phyloP scores from a whole-genome alignment of 2,329 filamentous ascomycete genomes.

The Trichophaea hybrida region DNA sequence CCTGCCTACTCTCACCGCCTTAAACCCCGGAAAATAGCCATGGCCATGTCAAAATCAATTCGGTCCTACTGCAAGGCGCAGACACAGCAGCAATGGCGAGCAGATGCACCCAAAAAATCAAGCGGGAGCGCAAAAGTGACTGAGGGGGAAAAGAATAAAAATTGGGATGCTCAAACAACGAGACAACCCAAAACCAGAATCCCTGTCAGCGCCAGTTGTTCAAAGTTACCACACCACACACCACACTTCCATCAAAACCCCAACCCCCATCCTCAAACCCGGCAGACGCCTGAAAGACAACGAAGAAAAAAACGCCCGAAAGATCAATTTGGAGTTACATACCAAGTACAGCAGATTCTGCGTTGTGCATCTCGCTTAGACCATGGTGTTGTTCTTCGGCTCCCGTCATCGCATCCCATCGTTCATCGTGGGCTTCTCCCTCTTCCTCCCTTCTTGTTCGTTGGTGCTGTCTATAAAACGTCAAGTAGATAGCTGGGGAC shows the following conservation, averaged over 20 bases:
- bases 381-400: too few relatives aligned
- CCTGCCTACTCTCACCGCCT: background rate
- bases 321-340: background rate
- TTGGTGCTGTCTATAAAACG: background rate
- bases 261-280: background rate
- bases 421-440: too few relatives aligned
- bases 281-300: background rate
- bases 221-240: background rate
- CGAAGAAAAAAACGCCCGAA: background rate
- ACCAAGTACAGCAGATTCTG: background rate
- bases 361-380: too few relatives aligned
- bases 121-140: background rate
- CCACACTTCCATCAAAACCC: background rate
- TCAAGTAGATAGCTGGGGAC: too few relatives aligned
- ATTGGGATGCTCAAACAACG: background rate
- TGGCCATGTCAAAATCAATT: background rate
- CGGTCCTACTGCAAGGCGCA: background rate
- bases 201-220: constrained; percentile 5
- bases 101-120: background rate
- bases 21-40: background rate
- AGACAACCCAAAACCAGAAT: background rate
- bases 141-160: background rate
- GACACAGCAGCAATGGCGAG: background rate
- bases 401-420: too few relatives aligned
- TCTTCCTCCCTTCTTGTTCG: background rate